phyloP scores from a whole-genome alignment of 2,329 filamentous ascomycete species.

The Diaporthe humulicola region DNA sequence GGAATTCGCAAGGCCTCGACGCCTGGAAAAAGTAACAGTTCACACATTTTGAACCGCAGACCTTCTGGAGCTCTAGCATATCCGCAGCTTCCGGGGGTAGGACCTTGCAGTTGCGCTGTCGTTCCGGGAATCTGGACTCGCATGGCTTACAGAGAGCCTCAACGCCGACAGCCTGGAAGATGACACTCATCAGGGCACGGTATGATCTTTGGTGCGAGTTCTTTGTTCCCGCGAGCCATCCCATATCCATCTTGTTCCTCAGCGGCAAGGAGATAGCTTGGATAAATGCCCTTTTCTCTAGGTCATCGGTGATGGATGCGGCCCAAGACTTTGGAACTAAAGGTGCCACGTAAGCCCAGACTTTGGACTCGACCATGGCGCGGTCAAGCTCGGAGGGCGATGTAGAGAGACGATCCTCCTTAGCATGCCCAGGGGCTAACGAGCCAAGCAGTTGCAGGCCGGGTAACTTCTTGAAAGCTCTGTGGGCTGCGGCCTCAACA shows the following conservation, averaged over 20 bases:
- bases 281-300: conserved; percentile 20
- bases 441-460: background rate
- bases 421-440: background rate
- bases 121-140: background rate
- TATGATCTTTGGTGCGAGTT: background rate
- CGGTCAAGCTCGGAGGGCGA: background rate
- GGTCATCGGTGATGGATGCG: background rate
- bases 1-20: background rate
- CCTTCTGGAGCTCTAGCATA: conserved; percentile 29
- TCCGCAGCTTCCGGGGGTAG: conserved; percentile 24
- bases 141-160: conserved; percentile 10
- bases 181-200: background rate
- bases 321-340: background rate
- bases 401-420: background rate
- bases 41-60: background rate
- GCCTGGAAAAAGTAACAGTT: conserved; percentile 25
- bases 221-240: background rate
- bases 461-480: background rate
- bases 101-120: conserved; percentile 18
- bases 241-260: conserved; percentile 6
- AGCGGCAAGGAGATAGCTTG: conserved; percentile 22
- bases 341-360: conserved; percentile 13
- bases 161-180: conserved; percentile 13
- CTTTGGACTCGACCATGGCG: background rate
- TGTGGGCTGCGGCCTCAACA: too few species aligned